phyloP scores from a whole-genome alignment of 2,329 filamentous ascomycete genomes.

The Venturia carpophila region DNA sequence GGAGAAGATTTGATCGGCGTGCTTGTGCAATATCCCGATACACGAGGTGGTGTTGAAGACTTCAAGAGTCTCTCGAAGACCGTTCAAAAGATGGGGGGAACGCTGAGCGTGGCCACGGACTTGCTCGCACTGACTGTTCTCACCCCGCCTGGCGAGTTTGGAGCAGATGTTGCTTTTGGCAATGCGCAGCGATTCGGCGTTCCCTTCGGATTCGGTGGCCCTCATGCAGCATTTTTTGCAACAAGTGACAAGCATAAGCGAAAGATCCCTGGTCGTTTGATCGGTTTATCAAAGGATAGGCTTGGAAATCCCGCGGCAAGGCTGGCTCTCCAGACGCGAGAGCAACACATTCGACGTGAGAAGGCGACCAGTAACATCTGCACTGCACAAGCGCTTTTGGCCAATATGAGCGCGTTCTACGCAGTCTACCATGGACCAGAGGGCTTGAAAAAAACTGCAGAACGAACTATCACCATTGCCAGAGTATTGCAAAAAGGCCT shows the following conservation, averaged over 20 bases:
- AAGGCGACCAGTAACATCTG: slow-evolving; percentile 98
- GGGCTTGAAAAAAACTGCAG: slow-evolving; percentile 75
- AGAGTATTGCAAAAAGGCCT: slow-evolving; percentile 60
- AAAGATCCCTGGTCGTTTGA: slow-evolving; percentile 83
- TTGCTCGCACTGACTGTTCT: slow-evolving; percentile 78
- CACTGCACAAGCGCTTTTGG: slow-evolving; percentile 85
- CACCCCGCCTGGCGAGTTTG: slow-evolving; percentile 86
- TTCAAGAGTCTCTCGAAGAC: slow-evolving; percentile 65
- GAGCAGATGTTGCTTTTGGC: slow-evolving; percentile 90
- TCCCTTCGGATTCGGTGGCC: slow-evolving; percentile 83
- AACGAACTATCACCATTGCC: slow-evolving; percentile 65
- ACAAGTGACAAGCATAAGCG: slow-evolving; percentile 87
- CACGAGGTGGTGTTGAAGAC: slow-evolving; percentile 69
- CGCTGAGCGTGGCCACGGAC: slow-evolving; percentile 84
- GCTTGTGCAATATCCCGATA: slow-evolving; percentile 91
- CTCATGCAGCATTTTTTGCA: slow-evolving; percentile 95
- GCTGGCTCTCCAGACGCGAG: slow-evolving; percentile 80
- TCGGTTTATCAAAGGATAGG: slow-evolving; percentile 87
- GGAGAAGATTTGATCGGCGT: slow-evolving; percentile 81
- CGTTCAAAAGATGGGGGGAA: slow-evolving; percentile 68
- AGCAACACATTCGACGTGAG: slow-evolving; percentile 92
- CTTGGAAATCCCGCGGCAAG: slow-evolving; percentile 73
- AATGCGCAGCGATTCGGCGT: slow-evolving; percentile 88
- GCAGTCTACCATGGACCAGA: slow-evolving; percentile 86
- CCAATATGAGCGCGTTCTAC: slow-evolving; percentile 94